These are phyloP conservation scores for Agastache rugosa DNA, from an alignment of 257 asterid genomes.

Conservation along the genomic window DNA sequence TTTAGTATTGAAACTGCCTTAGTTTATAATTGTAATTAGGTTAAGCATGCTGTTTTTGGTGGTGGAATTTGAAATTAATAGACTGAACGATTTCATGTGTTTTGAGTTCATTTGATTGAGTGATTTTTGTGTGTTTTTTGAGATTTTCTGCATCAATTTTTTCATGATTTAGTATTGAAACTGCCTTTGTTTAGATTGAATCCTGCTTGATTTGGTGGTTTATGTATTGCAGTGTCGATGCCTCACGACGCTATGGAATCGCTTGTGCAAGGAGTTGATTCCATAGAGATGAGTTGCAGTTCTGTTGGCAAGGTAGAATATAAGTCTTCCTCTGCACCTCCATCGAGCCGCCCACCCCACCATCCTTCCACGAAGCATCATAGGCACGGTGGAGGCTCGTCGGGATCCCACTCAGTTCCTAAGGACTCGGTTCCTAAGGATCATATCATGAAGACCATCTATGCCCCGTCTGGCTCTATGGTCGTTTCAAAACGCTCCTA, in stretches of 20 bases:
- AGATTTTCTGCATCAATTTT: conserved; percentile 22
- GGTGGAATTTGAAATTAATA: conserved; percentile 4
- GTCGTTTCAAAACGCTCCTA: conserved; percentile 48
- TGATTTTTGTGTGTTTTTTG: neutral
- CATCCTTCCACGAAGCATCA: conserved; percentile 52
- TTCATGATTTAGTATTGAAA: neutral
- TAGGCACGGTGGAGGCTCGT: conserved; percentile 50
- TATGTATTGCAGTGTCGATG: conserved; percentile 46
- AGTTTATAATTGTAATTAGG: neutral
- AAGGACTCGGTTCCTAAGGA: conserved; percentile 39
- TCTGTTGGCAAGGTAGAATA: conserved; percentile 44
- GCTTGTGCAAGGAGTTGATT: conserved; percentile 65
- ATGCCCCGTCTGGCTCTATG: conserved; percentile 41
- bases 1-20: too few relatives aligned
- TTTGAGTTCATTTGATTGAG: neutral
- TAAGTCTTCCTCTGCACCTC: conserved; percentile 42
- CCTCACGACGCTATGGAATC: conserved; percentile 59
- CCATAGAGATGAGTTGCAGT: conserved; percentile 56
- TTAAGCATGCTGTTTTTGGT: neutral
- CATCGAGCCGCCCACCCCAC: conserved; percentile 60
- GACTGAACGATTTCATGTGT: neutral
- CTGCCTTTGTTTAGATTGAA: conserved; percentile 31
- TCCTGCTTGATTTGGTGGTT: conserved; percentile 35
- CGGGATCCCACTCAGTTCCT: conserved; percentile 44
- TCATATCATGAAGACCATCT: conserved; percentile 43